A percentile compares a stretch with the other conserved stretches of the same genome.
These are phyloP conservation scores for Erodium maritimum DNA, from an alignment of 345 rosid species.

Conservation along the genomic window DNA sequence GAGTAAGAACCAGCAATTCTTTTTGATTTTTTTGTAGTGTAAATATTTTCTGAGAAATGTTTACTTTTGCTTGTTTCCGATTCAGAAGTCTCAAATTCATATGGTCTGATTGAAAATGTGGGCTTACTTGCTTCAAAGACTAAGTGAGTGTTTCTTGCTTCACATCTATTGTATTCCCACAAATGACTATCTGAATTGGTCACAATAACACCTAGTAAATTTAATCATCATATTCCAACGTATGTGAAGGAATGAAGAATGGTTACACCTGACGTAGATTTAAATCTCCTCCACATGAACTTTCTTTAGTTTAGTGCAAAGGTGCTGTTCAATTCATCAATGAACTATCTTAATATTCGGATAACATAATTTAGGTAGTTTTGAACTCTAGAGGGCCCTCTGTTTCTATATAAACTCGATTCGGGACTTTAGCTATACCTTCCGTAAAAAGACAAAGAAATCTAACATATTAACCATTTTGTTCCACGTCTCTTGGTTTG, in stretches of 20 bases:
- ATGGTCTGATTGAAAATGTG: not conserved
- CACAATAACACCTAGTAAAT: not conserved
- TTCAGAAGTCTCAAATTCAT: not conserved
- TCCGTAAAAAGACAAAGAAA: too few species aligned
- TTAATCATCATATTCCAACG: not conserved
- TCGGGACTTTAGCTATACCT: too few species aligned
- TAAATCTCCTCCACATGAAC: not conserved
- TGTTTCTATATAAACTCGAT: not conserved
- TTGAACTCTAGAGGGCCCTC: not conserved
- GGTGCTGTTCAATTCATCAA: not conserved
- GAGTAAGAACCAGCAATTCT: not conserved
- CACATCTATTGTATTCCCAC: not conserved
- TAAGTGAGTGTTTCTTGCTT: not conserved
- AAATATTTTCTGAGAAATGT: too few species aligned
- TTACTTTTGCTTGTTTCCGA: not conserved
- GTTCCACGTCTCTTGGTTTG: slow-evolving; percentile 7
- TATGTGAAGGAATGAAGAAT: not conserved
- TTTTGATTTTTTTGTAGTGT: too few species aligned
- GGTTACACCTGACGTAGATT: not conserved
- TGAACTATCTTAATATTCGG: not conserved
- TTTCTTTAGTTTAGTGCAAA: too few species aligned
- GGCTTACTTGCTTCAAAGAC: not conserved
- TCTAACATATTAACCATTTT: not conserved
- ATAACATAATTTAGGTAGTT: not conserved
- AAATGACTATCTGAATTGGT: not conserved